phyloP scores from a whole-genome alignment of 371 early-diverging fungal genomes.

The Mortierella polycephala region DNA sequence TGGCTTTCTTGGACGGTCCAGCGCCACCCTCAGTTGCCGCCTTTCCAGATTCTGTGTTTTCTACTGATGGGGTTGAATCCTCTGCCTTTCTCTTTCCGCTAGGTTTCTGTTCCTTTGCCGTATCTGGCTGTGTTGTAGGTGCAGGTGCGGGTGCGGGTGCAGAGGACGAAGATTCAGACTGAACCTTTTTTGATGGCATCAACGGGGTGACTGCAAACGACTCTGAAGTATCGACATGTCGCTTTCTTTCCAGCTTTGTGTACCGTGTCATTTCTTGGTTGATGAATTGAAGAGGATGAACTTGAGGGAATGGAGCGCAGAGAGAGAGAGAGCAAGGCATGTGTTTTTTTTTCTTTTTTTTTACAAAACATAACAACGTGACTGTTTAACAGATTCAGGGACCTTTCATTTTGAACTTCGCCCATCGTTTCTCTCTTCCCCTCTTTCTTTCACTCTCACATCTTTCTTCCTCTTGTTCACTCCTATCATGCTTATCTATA shows the following conservation, averaged over 20 bases:
- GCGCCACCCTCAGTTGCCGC: conserved; percentile 5
- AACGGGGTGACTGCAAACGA: conserved; percentile 66
- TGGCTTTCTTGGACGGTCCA: conserved; percentile 20
- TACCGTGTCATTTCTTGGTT: conserved; percentile 66
- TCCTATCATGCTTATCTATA: no score
- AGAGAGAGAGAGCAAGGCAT: background rate
- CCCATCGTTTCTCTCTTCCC: no score
- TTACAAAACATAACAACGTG: no score
- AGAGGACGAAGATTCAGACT: conserved; percentile 1
- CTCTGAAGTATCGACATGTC: conserved; percentile 65
- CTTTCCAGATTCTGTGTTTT: conserved; percentile 3
- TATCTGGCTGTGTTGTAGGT: conserved; percentile 5
- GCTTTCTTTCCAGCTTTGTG: conserved; percentile 70
- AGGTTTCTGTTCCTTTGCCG: background rate
- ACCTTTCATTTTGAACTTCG: no score
- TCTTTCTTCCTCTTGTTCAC: no score
- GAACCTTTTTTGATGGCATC: conserved; percentile 56
- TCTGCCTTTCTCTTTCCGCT: conserved; percentile 35
- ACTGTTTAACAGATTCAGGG: no score
- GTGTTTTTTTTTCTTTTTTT: conserved; percentile 1
- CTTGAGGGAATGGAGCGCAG: background rate
- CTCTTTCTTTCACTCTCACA: no score
- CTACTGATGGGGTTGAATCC: conserved; percentile 11
- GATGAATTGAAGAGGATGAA: background rate
- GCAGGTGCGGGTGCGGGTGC: conserved; percentile 6